phyloP scores from a whole-genome alignment of 176 grass and related monocot species.

The Coix lacrymajobi region DNA sequence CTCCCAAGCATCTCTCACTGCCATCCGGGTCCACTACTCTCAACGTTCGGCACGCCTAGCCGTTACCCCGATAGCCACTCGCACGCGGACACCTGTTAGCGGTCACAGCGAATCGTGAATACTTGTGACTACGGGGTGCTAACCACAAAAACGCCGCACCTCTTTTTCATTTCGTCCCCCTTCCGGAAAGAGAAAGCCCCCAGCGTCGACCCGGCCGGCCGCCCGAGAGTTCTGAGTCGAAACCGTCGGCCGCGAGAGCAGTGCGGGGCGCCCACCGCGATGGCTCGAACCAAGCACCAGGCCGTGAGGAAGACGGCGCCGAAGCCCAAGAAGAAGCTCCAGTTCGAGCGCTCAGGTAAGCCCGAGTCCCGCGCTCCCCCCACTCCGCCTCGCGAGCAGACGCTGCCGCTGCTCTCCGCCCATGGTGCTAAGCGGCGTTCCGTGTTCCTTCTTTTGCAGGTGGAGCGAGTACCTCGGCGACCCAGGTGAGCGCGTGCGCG shows the following conservation, averaged over 20 bases:
- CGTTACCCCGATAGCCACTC: background rate
- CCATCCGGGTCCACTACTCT: background rate
- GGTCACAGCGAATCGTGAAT: background rate
- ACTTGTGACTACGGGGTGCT: background rate
- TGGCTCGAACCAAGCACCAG: conserved; percentile 18
- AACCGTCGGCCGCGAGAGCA: background rate
- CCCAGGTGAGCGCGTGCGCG: background rate
- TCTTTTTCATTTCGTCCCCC: background rate
- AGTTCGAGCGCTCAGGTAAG: background rate
- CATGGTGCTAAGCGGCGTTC: background rate
- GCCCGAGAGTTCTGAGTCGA: background rate
- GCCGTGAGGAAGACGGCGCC: background rate
- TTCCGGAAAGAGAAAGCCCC: background rate
- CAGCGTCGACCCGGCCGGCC: background rate
- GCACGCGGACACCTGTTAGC: background rate
- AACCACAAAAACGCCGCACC: background rate
- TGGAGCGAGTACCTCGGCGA: background rate
- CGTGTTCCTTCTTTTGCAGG: background rate
- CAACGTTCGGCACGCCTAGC: background rate
- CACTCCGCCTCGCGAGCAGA: background rate
- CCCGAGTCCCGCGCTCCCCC: background rate
- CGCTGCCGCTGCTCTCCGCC: background rate
- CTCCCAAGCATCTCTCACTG: background rate
- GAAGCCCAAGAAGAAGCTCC: conserved; percentile 23
- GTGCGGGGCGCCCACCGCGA: background rate